Evolutionary conservation across 495 filamentous ascomycete species (phyloP).

Genomic region (Cudoniella acicularis): DNA sequence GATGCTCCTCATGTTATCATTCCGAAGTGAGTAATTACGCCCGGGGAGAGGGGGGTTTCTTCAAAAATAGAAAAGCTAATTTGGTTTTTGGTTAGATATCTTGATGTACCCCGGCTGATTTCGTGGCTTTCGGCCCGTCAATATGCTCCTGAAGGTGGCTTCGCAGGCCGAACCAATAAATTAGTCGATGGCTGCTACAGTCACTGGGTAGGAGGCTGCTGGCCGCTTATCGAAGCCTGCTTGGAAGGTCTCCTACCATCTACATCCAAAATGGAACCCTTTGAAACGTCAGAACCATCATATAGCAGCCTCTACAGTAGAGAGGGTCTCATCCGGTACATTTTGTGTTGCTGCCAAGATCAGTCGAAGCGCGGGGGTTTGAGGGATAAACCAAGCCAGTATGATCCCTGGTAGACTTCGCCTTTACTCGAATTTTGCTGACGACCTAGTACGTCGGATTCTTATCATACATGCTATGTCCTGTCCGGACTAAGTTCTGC

Average conservation of each 20-base stretch:
- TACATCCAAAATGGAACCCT: neutral
- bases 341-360: constrained; percentile 82
- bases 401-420: constrained; percentile 37
- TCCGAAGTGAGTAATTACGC: constrained; percentile 56
- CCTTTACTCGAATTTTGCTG: neutral
- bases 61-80: neutral
- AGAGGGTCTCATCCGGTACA: constrained; percentile 82
- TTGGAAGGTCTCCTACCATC: constrained; percentile 44
- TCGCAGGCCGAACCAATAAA: constrained; percentile 94
- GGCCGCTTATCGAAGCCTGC: constrained; percentile 83
- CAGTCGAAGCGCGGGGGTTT: constrained; percentile 67
- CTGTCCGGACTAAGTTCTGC: constrained; percentile 79
- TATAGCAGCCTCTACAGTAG: constrained; percentile 62
- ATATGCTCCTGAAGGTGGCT: constrained; percentile 87
- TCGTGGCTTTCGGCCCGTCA: constrained; percentile 88
- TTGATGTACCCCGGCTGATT: constrained; percentile 73
- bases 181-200: constrained; percentile 97
- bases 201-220: constrained; percentile 95
- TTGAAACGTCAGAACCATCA: neutral
- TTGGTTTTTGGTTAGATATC: constrained; percentile 53
- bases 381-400: constrained; percentile 92
- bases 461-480: constrained; percentile 90
- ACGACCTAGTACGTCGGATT: constrained; percentile 62
- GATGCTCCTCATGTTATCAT: constrained; percentile 72
- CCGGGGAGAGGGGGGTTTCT: neutral